Percentiles rank a stretch among this genome's conserved stretches.
Evolutionary conservation across 2,329 filamentous ascomycete genomes (phyloP).

Genomic region (Bipolaris bicolor): DNA sequence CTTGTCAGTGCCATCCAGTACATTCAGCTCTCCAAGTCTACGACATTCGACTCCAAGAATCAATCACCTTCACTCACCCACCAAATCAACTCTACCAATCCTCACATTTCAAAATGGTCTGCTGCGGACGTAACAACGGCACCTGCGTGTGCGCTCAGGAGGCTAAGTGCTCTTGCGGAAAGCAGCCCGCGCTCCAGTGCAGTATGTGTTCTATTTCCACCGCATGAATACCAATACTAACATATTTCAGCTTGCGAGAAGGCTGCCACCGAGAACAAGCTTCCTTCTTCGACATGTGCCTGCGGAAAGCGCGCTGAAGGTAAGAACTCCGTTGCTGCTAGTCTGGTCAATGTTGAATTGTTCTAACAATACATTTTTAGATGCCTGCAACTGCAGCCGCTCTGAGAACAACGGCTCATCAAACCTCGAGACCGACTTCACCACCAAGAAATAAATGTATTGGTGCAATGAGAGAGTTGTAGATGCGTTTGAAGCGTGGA

Average conservation of each 20-base stretch:
- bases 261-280: constrained; percentile 73
- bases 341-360: not conserved
- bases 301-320: constrained; percentile 77
- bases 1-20: constrained; percentile 12
- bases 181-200: constrained; percentile 86
- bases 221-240: constrained; percentile 19
- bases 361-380: constrained; percentile 26
- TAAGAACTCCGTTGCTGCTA: constrained; percentile 49
- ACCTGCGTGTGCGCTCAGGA: constrained; percentile 64
- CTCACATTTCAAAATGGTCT: constrained; percentile 53
- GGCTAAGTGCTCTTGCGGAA: constrained; percentile 83
- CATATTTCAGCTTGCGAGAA: constrained; percentile 69
- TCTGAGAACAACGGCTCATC: constrained; percentile 66
- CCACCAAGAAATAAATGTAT: constrained; percentile 62
- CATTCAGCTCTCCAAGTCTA: constrained; percentile 9
- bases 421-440: constrained; percentile 83
- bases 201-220: constrained; percentile 47
- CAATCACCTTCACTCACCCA: constrained; percentile 3
- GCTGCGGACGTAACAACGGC: constrained; percentile 64
- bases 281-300: constrained; percentile 71
- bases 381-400: constrained; percentile 81
- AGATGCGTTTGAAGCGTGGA: constrained; percentile 2
- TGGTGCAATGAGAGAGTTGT: not conserved
- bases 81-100: constrained; percentile 10
- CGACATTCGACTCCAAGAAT: not conserved